Percentiles rank a stretch among this genome's conserved stretches.
These are phyloP conservation scores for Ambrosia hybrid DNA, from an alignment of 140 eudicot genomes.

Conservation along the genomic window DNA sequence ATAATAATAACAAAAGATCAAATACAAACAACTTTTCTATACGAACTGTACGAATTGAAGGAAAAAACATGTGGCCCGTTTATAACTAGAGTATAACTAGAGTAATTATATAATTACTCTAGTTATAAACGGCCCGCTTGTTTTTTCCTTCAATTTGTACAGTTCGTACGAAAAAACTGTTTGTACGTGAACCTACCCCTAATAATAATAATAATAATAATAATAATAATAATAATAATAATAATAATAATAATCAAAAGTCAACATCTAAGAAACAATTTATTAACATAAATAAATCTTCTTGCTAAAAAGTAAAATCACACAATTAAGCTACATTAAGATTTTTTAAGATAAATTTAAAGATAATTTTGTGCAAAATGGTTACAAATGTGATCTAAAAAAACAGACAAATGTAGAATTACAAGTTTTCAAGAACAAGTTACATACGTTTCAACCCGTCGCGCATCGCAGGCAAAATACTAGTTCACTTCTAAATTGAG, in stretches of 20 bases:
- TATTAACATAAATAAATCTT: constrained; percentile 11
- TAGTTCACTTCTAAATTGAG: constrained; percentile 1
- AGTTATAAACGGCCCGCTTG: no score
- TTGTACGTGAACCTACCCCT: no score
- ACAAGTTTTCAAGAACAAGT: not conserved
- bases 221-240: not conserved
- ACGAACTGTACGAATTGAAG: no score
- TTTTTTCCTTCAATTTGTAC: no score
- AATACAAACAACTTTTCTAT: no score
- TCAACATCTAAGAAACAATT: not conserved
- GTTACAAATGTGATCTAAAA: constrained; percentile 1
- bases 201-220: no score
- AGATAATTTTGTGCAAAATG: not conserved
- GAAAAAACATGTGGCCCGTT: no score
- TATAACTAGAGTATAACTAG: no score
- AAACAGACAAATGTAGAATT: not conserved
- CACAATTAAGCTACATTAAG: constrained; percentile 3
- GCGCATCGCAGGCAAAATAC: no score
- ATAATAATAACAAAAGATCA: not conserved
- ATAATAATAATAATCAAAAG: not conserved
- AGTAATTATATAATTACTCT: no score
- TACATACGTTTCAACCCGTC: no score
- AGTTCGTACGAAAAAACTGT: no score
- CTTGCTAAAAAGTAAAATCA: not conserved
- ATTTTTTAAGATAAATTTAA: not conserved